These are phyloP conservation scores for Kwoniella europaea DNA, from an alignment of 768 basidiomycete genomes.

Conservation along the genomic window DNA sequence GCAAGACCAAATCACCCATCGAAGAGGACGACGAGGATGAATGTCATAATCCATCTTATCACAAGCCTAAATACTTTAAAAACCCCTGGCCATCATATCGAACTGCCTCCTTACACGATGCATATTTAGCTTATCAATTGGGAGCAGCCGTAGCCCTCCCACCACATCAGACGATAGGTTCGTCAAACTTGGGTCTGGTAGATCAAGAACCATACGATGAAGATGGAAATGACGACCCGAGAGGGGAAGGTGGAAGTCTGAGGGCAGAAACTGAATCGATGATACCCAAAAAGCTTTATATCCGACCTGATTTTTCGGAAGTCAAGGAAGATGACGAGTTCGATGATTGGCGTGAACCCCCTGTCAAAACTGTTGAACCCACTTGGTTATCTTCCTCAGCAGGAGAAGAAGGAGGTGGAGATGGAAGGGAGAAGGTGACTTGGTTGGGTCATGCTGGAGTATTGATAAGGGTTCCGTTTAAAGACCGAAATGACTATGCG, in stretches of 20 bases:
- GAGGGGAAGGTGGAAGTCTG: slow-evolving; percentile 19
- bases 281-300: slow-evolving; percentile 29
- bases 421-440: slow-evolving; percentile 42
- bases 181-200: not conserved
- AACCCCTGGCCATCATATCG: slow-evolving; percentile 57
- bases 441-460: slow-evolving; percentile 57
- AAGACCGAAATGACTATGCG: slow-evolving; percentile 41
- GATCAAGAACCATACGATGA: slow-evolving; percentile 8
- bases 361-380: slow-evolving; percentile 38
- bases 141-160: slow-evolving; percentile 49
- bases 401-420: slow-evolving; percentile 5
- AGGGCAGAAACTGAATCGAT: slow-evolving; percentile 7
- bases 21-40: not conserved
- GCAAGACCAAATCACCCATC: not conserved
- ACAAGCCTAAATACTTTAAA: slow-evolving; percentile 44
- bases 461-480: slow-evolving; percentile 52
- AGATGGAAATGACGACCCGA: slow-evolving; percentile 20
- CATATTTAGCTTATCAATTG: slow-evolving; percentile 46
- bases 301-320: slow-evolving; percentile 34
- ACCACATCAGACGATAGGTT: slow-evolving; percentile 24
- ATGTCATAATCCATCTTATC: slow-evolving; percentile 1
- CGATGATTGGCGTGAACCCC: slow-evolving; percentile 53
- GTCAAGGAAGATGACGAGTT: slow-evolving; percentile 41
- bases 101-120: slow-evolving; percentile 39
- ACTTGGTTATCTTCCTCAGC: slow-evolving; percentile 20